Base-by-base conservation (phyloP, 2,329 filamentous ascomycete species). In the Colletotrichum camelliae region DNA sequence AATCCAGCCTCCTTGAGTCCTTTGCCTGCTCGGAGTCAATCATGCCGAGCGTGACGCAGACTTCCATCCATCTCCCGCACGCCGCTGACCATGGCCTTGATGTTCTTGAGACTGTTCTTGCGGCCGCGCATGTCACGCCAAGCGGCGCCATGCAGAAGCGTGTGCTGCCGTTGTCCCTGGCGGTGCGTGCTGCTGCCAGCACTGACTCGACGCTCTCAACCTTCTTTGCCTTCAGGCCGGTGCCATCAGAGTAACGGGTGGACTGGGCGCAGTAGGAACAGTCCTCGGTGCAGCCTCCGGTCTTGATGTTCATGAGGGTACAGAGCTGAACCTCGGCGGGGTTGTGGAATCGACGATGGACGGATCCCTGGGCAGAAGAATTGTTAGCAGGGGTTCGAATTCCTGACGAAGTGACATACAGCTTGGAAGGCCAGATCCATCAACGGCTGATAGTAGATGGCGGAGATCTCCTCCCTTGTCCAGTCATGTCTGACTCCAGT, bases 251-350 rank as follows among this genome's bases (percentile, higher is more conserved):
- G 89, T 98, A 94, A 31, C 94, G 93, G 7, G 94, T 95, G 6
- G 95, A 96, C 85, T 98, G 95, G 4, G 95, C 94, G 84, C 95
- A 98, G 91, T 98, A 98, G 29, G 94, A 95, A 87, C 96, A 98
- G 85, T 98, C 96, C 84, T 98, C 96, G 80, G 92, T 95, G 86
- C 96, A 98, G 64, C 96, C 96, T 70, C 96, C 96, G 10, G 95
- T 97, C 84, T 98, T 98, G 88, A 98, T 98, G 88, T 97, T 98
- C 94, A 98, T 97, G 74, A 98, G 89, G 0, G 96, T 98, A 87
- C 96, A 98, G 85, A 98, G 94, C 85, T 98, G 96, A 77, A 98
- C 95, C 33, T 95, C 93, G 62, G 93, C 89, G 8, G 96, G 94
- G 81, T 94, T 91, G 86, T 98, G 96, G 87, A 97, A 97, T 80